Percentiles rank a stretch among this genome's conserved stretches.
Conservation (phyloP, 495 filamentous ascomycete genomes). For the Sabuloglossum arenarium region DNA sequence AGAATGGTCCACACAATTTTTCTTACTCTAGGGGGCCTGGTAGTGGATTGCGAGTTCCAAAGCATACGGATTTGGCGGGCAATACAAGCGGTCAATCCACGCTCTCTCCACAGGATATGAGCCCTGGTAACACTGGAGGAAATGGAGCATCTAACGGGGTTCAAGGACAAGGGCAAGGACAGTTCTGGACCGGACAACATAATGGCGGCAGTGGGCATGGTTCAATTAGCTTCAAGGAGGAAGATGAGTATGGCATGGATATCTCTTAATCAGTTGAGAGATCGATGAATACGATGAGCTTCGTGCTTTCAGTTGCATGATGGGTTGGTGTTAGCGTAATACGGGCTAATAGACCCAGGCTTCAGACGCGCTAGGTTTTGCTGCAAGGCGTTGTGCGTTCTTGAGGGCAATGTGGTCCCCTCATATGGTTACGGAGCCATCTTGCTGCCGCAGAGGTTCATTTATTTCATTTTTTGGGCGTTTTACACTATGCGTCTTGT, state of each 20-base stretch:
- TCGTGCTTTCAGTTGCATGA: background rate
- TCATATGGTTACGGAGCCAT: background rate
- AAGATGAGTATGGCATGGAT: conserved; percentile 80
- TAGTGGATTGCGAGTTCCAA: conserved; percentile 69
- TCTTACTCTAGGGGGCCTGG: conserved; percentile 70
- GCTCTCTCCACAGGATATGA: conserved; percentile 41
- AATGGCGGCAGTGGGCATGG: conserved; percentile 31
- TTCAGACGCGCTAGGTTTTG: background rate
- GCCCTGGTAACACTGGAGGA: conserved; percentile 42
- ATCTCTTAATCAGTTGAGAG: conserved; percentile 24
- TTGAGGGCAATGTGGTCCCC: background rate
- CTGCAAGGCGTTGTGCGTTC: background rate
- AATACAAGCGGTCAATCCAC: conserved; percentile 21
- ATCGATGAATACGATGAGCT: background rate
- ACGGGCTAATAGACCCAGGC: background rate
- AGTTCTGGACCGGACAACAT: conserved; percentile 46
- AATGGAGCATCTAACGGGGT: conserved; percentile 31
- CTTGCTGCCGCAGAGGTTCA: background rate
- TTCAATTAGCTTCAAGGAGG: conserved; percentile 62
- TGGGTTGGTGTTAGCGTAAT: background rate
- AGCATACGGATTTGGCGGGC: conserved; percentile 80
- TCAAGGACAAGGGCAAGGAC: conserved; percentile 26
- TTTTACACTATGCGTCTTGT: too few species aligned
- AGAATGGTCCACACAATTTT: conserved; percentile 50
- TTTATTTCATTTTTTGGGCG: background rate